Evolutionary conservation across 2,329 filamentous ascomycete genomes (phyloP), one percentile per base, ranked within the genome.

Genomic region (Alternaria triticina): DNA sequence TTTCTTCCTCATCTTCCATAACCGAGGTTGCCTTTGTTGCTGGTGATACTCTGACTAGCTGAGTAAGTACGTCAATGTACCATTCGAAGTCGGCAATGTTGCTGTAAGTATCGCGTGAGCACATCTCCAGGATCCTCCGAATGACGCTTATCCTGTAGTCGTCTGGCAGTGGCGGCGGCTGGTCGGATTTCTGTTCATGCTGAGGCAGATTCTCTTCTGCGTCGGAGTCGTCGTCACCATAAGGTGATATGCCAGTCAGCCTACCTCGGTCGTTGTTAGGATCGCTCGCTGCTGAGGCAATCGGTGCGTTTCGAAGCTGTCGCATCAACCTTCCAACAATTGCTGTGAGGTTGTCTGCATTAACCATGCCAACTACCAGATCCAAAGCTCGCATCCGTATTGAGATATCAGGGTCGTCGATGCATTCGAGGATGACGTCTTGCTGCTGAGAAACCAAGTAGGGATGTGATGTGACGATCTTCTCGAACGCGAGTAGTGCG

Each of bases 351-450:
- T 95, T 97, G 59, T 97, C 94, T 66, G 87, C 89, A 70, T 90
- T 95, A 64, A 98, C 94, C 93, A 99, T 97, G 36, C 93, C 93
- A 57, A 95, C 91, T 2, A 96, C 94, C 23, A 99, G 86, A 70
- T 98, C 94, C 36, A 99, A 84, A 6, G 96, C 94, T 77, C 97
- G 91, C 79, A 97, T 90, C 65, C 96, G 91, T 74, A 99, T 99
- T 5, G 94, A 97, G 64, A 99, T 96, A 74, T 99, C 96, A 1
- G 92, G 86, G 78, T 97, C 97, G 78, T 98, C 96, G 72, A 99
- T 93, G 77, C 96, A 99, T 74, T 96, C 91, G 77, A 99, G 85
- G 67, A 99, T 97, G 51, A 98, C 95, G 80, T 98, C 95, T 78
- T 97, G 93, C 77, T 99, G 96, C 77, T 95, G 88, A 6, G 93